Percentiles rank a stretch among this genome's conserved stretches.
These are phyloP conservation scores for carrot (Daucus carota) DNA, from an alignment of 129 eudicot genomes.

Conservation along the genomic window DH1_v3.0 NC_030381.2:40872001-40872500, in stretches of 20 bases:
- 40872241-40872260: not conserved
- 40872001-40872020: constrained; percentile 99
- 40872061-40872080: constrained; percentile 92
- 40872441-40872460: not conserved
- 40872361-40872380: not conserved
- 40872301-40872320: not conserved
- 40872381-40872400: not conserved
- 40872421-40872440: not conserved
- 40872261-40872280: not conserved
- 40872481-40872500: too few species aligned
- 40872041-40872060: constrained; percentile 81
- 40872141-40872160: not conserved
- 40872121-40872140: constrained; percentile 74
- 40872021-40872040: constrained; percentile 89
- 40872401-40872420: not conserved
- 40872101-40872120: constrained; percentile 98
- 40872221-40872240: not conserved
- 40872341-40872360: not conserved
- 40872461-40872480: not conserved
- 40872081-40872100: constrained; percentile 99
- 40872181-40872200: not conserved
- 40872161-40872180: not conserved
- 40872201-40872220: not conserved
- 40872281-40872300: not conserved
- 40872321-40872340: not conserved